Percentiles rank a stretch among this genome's conserved stretches.
phyloP scores from a whole-genome alignment of 768 basidiomycete species.

The Lentinula sp. region DNA sequence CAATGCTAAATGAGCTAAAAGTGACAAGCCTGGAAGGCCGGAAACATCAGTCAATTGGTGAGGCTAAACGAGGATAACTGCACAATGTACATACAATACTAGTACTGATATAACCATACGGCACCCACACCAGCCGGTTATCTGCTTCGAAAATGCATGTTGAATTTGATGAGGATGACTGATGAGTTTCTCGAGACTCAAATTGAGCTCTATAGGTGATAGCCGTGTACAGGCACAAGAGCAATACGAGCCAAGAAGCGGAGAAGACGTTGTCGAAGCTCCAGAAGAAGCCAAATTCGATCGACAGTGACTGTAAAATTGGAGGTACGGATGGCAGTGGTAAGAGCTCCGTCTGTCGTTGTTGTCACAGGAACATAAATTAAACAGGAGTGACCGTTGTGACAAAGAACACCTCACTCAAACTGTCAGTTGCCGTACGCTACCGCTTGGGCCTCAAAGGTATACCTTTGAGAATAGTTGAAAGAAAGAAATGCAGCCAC shows the following conservation, averaged over 20 bases:
- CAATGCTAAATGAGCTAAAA: not conserved
- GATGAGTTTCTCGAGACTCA: not conserved
- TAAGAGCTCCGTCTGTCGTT: not conserved
- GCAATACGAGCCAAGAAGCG: not conserved
- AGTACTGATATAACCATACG: not conserved
- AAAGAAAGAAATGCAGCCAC: not conserved
- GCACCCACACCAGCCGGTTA: not conserved
- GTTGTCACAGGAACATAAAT: constrained; percentile 1
- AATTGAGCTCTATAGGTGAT: not conserved
- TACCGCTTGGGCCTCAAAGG: not conserved
- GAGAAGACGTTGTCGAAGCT: not conserved
- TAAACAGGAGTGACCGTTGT: not conserved
- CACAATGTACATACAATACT: not conserved
- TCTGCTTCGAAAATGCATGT: not conserved
- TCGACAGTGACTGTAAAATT: not conserved
- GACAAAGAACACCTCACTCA: not conserved
- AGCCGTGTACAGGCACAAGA: not conserved
- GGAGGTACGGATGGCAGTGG: not conserved
- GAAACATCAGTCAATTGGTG: not conserved
- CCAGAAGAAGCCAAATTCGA: constrained; percentile 1
- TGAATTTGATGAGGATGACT: too few species aligned
- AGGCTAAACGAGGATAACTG: not conserved
- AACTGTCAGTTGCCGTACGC: too few species aligned
- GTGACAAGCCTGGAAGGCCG: not conserved
- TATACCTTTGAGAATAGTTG: not conserved